Evolutionary conservation across 2,329 filamentous ascomycete genomes (phyloP).

Genomic region (Epicoccum sorghinum): DNA sequence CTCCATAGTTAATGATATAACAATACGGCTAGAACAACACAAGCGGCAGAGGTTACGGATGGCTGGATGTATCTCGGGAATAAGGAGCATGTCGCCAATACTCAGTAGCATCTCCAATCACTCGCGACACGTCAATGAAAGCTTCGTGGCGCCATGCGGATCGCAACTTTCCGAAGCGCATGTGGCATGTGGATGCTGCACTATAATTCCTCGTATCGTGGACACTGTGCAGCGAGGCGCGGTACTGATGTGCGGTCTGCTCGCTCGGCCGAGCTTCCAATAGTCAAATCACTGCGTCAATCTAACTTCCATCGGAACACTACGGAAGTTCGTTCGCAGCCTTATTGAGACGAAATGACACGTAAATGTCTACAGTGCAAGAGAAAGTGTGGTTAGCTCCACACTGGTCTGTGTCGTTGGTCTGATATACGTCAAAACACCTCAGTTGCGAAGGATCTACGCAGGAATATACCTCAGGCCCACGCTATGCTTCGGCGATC

Average conservation of each 20-base stretch:
- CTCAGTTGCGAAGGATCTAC: background rate
- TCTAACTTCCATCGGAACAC: background rate
- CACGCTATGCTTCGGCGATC: slow-evolving; percentile 11
- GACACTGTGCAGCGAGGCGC: background rate
- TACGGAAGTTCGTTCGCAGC: background rate
- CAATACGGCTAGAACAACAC: too few species aligned
- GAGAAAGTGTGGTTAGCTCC: background rate
- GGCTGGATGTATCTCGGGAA: too few species aligned
- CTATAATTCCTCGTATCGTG: slow-evolving; percentile 1
- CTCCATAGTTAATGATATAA: too few species aligned
- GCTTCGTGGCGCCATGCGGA: slow-evolving; percentile 12
- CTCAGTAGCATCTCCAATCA: too few species aligned
- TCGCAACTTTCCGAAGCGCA: slow-evolving; percentile 3
- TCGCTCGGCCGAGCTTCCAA: slow-evolving; percentile 9
- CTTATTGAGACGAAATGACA: background rate
- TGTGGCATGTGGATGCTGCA: background rate
- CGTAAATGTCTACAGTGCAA: background rate
- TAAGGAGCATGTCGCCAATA: too few species aligned
- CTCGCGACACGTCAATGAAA: background rate
- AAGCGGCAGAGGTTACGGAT: too few species aligned
- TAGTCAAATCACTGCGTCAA: background rate
- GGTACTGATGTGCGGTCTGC: background rate
- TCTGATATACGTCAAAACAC: too few species aligned
- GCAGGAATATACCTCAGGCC: slow-evolving; percentile 5
- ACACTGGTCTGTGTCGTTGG: background rate